Evolutionary conservation across 1,284 basidiomycete genomes (phyloP).

Genomic region (Papiliotrema flavescens): DNA sequence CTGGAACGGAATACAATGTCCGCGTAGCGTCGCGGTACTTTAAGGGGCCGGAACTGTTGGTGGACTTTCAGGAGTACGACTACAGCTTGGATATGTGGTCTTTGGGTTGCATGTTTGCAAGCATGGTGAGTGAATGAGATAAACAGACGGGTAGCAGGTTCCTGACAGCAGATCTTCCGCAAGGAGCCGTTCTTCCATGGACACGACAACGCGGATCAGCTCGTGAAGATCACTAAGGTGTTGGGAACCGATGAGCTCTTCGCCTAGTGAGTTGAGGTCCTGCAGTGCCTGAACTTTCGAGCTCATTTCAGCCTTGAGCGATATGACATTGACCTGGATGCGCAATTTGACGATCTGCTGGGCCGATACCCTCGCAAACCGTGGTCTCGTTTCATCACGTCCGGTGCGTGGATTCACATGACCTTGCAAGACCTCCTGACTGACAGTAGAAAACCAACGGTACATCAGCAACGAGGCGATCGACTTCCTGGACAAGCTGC

Average conservation of each 20-base stretch:
- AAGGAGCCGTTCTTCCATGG: constrained; percentile 99
- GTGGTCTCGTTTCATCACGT: constrained; percentile 89
- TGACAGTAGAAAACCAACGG: constrained; percentile 73
- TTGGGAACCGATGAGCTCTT: constrained; percentile 95
- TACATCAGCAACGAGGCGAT: constrained; percentile 98
- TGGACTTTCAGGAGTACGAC: constrained; percentile 98
- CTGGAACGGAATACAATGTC: constrained; percentile 96
- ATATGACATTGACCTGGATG: constrained; percentile 88
- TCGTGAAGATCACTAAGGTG: constrained; percentile 97
- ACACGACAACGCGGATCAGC: constrained; percentile 97
- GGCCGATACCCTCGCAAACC: constrained; percentile 89
- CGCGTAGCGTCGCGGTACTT: constrained; percentile 96
- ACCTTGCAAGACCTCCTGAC: neutral
- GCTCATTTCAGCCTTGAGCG: constrained; percentile 62
- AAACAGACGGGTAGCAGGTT: neutral
- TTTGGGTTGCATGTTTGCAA: constrained; percentile 97
- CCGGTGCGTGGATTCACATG: constrained; percentile 13
- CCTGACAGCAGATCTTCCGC: constrained; percentile 76
- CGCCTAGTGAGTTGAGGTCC: constrained; percentile 52
- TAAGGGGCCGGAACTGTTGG: constrained; percentile 94
- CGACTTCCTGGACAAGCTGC: constrained; percentile 91
- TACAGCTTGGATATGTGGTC: constrained; percentile 98
- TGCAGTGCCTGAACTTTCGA: too few relatives aligned
- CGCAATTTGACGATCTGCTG: constrained; percentile 84
- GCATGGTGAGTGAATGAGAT: constrained; percentile 68